Base-by-base conservation (phyloP, 2,329 filamentous ascomycete species). In the Davidsoniella virescens region DNA sequence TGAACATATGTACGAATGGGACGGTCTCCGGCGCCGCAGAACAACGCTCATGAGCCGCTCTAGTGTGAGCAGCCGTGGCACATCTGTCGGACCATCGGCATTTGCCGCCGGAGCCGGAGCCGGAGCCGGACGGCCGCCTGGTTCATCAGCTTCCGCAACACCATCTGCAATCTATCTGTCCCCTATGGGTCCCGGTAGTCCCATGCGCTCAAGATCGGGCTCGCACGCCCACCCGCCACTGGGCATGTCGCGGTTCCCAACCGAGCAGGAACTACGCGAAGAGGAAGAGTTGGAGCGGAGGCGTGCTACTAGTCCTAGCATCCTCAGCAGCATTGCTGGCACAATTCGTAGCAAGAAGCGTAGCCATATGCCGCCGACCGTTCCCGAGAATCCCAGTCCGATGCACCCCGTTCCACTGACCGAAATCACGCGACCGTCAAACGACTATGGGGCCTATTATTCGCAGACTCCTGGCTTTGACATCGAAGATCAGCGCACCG, bases 171-270 rank as follows among this genome's bases (percentile, higher is more conserved):
- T 42, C 14, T 49, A 46, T 23, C 33, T 49, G 14, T 17, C 42
- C 7, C 46, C 51, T 6, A 29, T 18, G 37, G 37, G 23, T 4
- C 16, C 44, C 18, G 12, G 8, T 33, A 33, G 29, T 33, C 18
- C 18, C 25, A 42, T 43, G 40, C 37, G 47, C 16, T 33, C 29
- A 33, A 33, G 29, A 12, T 49, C 50, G n/a, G 64, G 45, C 59
- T 66, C 17, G 63, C 65, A 5, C 54, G 37, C 59, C 1, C 84
- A 92, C 60, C 85, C 84, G 1, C 87, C 87, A 0, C 67, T 94
- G 7, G 90, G 90, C 44, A 93, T 94, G 85, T 84, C 87, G 0
- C 78, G 77, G 36, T 85, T 94, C 60, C 87, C 87, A 0, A 72
- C 74, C 16, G 75, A 80, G 8, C 74, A 81, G 17, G 77, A 80